Evolutionary conservation across 345 rosid genomes (phyloP).

Genomic region (Hibiscus trionum): DNA sequence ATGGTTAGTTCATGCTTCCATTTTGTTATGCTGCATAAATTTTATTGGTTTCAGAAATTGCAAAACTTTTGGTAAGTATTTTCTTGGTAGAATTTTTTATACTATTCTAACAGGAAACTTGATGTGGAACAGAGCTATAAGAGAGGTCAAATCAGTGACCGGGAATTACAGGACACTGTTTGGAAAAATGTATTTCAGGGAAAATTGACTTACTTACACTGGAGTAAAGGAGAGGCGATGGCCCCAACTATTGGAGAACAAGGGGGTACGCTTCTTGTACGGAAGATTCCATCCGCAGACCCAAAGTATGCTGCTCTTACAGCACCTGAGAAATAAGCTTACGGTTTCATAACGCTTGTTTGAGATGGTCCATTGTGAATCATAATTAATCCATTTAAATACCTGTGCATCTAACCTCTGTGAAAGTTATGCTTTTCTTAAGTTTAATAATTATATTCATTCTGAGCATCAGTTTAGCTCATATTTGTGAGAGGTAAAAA

Average conservation of each 20-base stretch:
- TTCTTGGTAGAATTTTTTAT: neutral
- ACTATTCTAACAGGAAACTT: slow-evolving; percentile 9
- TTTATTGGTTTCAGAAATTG: neutral
- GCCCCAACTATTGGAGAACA: slow-evolving; percentile 47
- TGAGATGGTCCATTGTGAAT: neutral
- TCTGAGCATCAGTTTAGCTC: neutral
- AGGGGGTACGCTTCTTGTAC: slow-evolving; percentile 74
- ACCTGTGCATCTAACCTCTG: neutral
- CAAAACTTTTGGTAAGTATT: neutral
- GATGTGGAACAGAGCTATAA: slow-evolving; percentile 47
- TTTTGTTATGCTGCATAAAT: neutral
- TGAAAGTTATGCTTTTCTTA: neutral
- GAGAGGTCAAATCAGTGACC: slow-evolving; percentile 46
- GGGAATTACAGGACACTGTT: slow-evolving; percentile 38
- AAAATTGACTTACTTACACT: slow-evolving; percentile 63
- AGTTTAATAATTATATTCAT: neutral
- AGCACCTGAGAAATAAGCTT: neutral
- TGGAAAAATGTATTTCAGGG: slow-evolving; percentile 70
- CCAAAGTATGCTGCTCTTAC: slow-evolving; percentile 34
- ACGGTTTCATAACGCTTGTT: neutral
- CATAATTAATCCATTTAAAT: neutral
- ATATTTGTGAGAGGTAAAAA: neutral
- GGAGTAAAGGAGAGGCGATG: slow-evolving; percentile 69
- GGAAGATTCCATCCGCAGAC: slow-evolving; percentile 64
- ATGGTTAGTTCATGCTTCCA: neutral